A percentile compares a stretch with the other conserved stretches of the same genome.
These are phyloP conservation scores for Gentiana straminea DNA, from an alignment of 257 asterid species.

Conservation along the genomic window DNA sequence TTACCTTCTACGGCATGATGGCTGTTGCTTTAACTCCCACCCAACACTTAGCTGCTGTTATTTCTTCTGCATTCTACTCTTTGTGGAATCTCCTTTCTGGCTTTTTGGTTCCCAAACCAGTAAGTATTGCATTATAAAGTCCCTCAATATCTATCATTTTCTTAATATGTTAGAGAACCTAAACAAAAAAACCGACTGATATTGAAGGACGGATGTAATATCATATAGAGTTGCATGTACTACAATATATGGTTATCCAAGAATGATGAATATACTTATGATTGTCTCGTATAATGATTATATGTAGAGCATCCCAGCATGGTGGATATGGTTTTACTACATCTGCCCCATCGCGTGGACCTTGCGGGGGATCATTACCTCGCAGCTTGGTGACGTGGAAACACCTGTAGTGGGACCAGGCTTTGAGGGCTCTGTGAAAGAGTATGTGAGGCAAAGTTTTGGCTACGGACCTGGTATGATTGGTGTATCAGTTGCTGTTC, in stretches of 20 bases:
- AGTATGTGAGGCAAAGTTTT: conserved; percentile 34
- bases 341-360: conserved; percentile 77
- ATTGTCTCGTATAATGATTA: not conserved
- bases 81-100: conserved; percentile 64
- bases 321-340: conserved; percentile 96
- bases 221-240: too few relatives aligned
- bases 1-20: conserved; percentile 63
- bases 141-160: not conserved
- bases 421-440: conserved; percentile 58
- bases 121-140: conserved; percentile 17
- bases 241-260: too few relatives aligned
- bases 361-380: conserved; percentile 60
- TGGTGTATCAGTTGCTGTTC: conserved; percentile 33
- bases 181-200: too few relatives aligned
- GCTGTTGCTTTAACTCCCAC: conserved; percentile 58
- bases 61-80: conserved; percentile 49
- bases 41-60: conserved; percentile 39
- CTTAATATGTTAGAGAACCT: too few relatives aligned
- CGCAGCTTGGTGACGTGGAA: conserved; percentile 79
- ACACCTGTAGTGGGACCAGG: conserved; percentile 37
- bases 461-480: conserved; percentile 56
- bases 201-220: too few relatives aligned
- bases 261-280: not conserved
- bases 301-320: conserved; percentile 55
- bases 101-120: conserved; percentile 51